These are phyloP conservation scores for Funneliformis mosseae DNA, from an alignment of 192 early-diverging fungal genomes.

Conservation along the genomic window DNA sequence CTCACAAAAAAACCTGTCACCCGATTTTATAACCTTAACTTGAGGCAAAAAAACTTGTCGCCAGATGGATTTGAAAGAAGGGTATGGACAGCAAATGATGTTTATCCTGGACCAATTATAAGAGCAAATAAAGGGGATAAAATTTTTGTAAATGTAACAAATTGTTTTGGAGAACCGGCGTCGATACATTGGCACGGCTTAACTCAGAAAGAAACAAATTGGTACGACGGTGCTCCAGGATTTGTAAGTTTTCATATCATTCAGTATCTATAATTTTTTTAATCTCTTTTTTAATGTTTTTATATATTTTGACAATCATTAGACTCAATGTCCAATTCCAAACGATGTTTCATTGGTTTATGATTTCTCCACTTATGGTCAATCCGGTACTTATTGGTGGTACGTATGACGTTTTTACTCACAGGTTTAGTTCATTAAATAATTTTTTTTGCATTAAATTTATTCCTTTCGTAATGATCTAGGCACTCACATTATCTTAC, in stretches of 20 bases:
- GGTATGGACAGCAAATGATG: conserved; percentile 68
- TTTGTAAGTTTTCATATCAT: conserved; percentile 4
- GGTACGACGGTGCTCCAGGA: conserved; percentile 51
- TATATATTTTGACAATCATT: neutral
- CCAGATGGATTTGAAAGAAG: conserved; percentile 69
- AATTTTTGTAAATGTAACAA: conserved; percentile 50
- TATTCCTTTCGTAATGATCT: too few relatives aligned
- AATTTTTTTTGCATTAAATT: too few relatives aligned
- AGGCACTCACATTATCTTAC: conserved; percentile 42
- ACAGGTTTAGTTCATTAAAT: too few relatives aligned
- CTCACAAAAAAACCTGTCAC: neutral
- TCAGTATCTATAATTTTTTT: neutral
- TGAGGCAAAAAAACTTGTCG: neutral
- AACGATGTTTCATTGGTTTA: conserved; percentile 34
- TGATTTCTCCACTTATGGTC: conserved; percentile 34
- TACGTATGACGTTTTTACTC: too few relatives aligned
- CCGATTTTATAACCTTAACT: neutral
- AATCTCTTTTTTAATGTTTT: neutral
- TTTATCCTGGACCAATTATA: conserved; percentile 48
- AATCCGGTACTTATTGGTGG: conserved; percentile 51
- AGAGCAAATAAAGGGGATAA: conserved; percentile 51
- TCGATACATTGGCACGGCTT: conserved; percentile 56
- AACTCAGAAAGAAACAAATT: conserved; percentile 53
- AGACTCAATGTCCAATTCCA: conserved; percentile 44
- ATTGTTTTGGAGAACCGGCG: conserved; percentile 41